phyloP scores from a whole-genome alignment of 441 rosid genomes.

The Populus trichocarpa region DNA sequence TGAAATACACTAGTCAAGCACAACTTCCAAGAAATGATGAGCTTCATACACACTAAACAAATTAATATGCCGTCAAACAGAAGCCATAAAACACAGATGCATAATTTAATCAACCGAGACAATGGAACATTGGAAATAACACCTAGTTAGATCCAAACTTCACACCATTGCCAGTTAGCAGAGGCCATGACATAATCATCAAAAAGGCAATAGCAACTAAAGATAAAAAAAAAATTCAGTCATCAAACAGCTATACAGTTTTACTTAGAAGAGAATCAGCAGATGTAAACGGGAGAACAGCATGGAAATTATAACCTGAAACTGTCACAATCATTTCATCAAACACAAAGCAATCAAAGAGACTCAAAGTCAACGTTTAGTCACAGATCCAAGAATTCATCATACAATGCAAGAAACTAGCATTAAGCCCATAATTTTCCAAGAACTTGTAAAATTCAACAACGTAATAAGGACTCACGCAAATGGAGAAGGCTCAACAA shows the following conservation, averaged over 20 bases:
- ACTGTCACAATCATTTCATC: constrained; percentile 9
- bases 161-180: constrained; percentile 2
- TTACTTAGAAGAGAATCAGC: background rate
- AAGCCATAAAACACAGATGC: background rate
- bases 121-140: constrained; percentile 9
- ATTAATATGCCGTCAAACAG: background rate
- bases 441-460: background rate
- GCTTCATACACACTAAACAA: background rate
- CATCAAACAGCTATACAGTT: background rate
- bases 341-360: constrained; percentile 14
- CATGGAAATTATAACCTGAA: background rate
- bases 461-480: constrained; percentile 51
- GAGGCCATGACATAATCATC: background rate
- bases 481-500: constrained; percentile 97
- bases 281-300: background rate
- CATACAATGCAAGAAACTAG: background rate
- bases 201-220: constrained; percentile 1
- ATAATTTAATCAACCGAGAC: background rate
- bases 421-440: background rate
- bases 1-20: background rate
- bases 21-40: background rate
- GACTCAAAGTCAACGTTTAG: constrained; percentile 8
- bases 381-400: background rate
- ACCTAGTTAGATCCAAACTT: constrained; percentile 11
- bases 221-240: background rate